Base-by-base conservation (phyloP, 2,329 filamentous ascomycete genomes). In the Arthrinium puccinioides region DNA sequence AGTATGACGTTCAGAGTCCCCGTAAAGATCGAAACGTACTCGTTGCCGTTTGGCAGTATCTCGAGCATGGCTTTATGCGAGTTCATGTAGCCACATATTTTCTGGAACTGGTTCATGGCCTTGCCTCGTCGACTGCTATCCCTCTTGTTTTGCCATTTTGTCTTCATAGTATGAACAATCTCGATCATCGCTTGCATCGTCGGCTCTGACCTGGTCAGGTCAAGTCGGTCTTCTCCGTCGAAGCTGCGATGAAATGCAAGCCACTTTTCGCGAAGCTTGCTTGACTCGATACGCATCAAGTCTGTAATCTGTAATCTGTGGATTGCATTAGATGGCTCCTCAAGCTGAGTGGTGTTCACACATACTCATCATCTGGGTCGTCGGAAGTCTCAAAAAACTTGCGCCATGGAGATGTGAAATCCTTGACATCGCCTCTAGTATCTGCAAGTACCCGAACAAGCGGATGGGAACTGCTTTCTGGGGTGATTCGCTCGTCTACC, bases 11-110 rank as follows among this genome's bases (percentile, higher is more conserved):
- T 52, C 4, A 56, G 28, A 0, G 42, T 44, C 1, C 54, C 54
- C 3, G 51, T 46, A n/a, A 57, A 56, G 0, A 58, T 38, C 0
- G 52, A 55, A 3, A 54, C 46, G 15, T 57, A 57, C 32, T 57
- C 48, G 15, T 48, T 56, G 2, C 51, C 48, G 5, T 51, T 44
- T 0, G 54, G 53, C 0, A 58, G 45, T 8, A 56, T 33, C n/a
- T 52, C 32, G 6, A 58, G 18, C 1, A 56, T 40, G 1, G 43
- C 19, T 5, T 42, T 45, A 19, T 57, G 54, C 0, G 50, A 46
- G 34, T 51, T 32, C 10, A 56, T 18, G 0, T 21, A 20, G 1
- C 20, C n/a, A 7, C 31, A 32, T 5, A 32, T 7, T 6, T 15
- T 23, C 5, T 21, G 31, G 5, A 32, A 32, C 31, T 11, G 6